Base-by-base conservation (phyloP, 129 eudicot genomes). In the Pseudognaphalium luteoalbum region DNA sequence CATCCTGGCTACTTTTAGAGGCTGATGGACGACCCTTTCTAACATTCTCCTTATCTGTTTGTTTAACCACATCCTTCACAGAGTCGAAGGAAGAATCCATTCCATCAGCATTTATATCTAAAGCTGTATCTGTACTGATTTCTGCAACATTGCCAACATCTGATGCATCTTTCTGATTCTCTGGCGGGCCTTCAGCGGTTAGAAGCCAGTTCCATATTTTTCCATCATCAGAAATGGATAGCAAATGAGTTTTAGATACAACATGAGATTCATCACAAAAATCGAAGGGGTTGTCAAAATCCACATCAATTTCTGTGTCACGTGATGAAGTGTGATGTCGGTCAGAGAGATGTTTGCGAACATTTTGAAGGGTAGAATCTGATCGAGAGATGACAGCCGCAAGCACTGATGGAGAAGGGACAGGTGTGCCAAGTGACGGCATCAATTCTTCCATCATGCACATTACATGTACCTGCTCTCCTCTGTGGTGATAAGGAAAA, bases 121-220 rank as follows among this genome's bases (percentile, higher is more conserved):
- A 59, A 61, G 39, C 67, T 72, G 77, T 34, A 61, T 59, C 78
- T 62, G 77, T 80, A 76, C 76, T 60, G 65, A 21, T 71, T 41
- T 85, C 84, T 34, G 76, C 71, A 47, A 61, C 85, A 76, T 34
- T 19, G 33, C 59, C 75, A 12, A 44, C 71, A 66, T 76, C 85
- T 47, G 68, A 65, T 35, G 61, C 41, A 66, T 83, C 91, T 75
- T 86, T 94, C 39, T 65, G 81, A 76, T 73, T 69, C 61, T 83
- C 89, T 47, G 80, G 87, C 58, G 86, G 72, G 72, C 90, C 92
- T 81, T 94, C 97, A 70, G 92, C 90, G 80, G 93, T 86, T 20
- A 91, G 84, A 76, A 94, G 96, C 99, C 99, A 94, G 80, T 89
- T 91, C 97, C 99, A 94, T 75, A 94, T 81, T 82, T 91, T 94